Evolutionary conservation across 2,329 filamentous ascomycete species (phyloP).

Genomic region (Colletotrichum sojae): DNA sequence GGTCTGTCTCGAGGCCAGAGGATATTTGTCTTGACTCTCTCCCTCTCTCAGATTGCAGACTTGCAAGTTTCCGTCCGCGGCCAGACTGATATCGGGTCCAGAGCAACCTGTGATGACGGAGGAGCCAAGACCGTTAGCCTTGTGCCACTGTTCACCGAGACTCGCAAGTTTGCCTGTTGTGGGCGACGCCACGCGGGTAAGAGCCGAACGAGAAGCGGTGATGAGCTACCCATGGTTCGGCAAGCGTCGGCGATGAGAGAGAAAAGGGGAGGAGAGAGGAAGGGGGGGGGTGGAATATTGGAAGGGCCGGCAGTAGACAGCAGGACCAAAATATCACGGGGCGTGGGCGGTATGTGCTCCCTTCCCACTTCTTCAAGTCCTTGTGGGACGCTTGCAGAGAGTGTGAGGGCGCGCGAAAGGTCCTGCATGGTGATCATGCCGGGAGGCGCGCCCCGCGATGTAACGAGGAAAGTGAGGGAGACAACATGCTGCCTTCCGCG

Average conservation of each 20-base stretch:
- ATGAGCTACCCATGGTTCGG: slow-evolving; percentile 1
- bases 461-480: slow-evolving; percentile 23
- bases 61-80: not conserved
- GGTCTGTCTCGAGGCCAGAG: not conserved
- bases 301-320: not conserved
- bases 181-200: slow-evolving; percentile 30
- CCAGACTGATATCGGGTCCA: not conserved
- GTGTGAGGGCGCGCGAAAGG: not conserved
- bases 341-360: slow-evolving; percentile 5
- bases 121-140: slow-evolving; percentile 1
- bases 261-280: not conserved
- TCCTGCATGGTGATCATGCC: slow-evolving; percentile 31
- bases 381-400: not conserved
- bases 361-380: not conserved
- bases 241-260: slow-evolving; percentile 1
- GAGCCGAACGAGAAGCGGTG: slow-evolving; percentile 1
- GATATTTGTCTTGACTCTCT: not conserved
- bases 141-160: slow-evolving; percentile 14
- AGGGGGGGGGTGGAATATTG: not conserved
- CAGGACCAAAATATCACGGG: slow-evolving; percentile 11
- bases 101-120: not conserved
- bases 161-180: slow-evolving; percentile 30
- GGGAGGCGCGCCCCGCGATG: slow-evolving; percentile 10
- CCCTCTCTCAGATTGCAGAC: not conserved
- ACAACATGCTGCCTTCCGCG: not conserved